phyloP scores from a whole-genome alignment of 2,329 filamentous ascomycete species.

The Fusarium sp. region DNA sequence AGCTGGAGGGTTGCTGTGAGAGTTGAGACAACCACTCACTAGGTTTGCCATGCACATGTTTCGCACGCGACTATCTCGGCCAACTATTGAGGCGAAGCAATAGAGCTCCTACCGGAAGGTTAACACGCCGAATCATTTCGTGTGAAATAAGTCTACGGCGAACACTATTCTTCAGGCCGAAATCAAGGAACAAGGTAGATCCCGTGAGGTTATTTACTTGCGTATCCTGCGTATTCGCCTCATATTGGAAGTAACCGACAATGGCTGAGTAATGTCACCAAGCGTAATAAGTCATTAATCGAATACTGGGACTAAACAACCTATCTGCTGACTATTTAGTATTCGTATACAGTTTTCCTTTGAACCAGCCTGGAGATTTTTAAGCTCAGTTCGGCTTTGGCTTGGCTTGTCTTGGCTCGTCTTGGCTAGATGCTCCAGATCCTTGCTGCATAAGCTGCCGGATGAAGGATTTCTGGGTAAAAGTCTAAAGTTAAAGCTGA shows the following conservation, averaged over 20 bases:
- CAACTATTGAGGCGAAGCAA: neutral
- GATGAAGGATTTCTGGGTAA: conserved; percentile 17
- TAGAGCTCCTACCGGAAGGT: neutral
- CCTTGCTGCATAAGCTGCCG: conserved; percentile 31
- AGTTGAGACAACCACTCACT: neutral
- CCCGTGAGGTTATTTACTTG: neutral
- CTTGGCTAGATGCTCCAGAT: conserved; percentile 17
- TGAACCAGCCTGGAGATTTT: neutral
- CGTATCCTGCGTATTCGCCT: neutral
- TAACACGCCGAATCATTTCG: neutral
- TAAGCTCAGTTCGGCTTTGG: neutral
- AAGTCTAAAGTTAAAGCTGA: neutral
- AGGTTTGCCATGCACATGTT: neutral
- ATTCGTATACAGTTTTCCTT: neutral
- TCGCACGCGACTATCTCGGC: neutral
- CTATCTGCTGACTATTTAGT: neutral
- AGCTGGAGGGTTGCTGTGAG: neutral
- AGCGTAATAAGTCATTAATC: neutral
- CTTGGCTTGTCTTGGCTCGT: conserved; percentile 6
- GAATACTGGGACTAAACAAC: neutral
- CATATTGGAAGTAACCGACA: neutral
- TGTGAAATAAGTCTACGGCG: neutral
- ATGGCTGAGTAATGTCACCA: conserved; percentile 1
- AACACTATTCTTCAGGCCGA: neutral
- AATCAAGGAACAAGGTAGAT: conserved; percentile 3